Evolutionary conservation across 768 basidiomycete genomes (phyloP).

Genomic region (Auriscalpium vulgare): DNA sequence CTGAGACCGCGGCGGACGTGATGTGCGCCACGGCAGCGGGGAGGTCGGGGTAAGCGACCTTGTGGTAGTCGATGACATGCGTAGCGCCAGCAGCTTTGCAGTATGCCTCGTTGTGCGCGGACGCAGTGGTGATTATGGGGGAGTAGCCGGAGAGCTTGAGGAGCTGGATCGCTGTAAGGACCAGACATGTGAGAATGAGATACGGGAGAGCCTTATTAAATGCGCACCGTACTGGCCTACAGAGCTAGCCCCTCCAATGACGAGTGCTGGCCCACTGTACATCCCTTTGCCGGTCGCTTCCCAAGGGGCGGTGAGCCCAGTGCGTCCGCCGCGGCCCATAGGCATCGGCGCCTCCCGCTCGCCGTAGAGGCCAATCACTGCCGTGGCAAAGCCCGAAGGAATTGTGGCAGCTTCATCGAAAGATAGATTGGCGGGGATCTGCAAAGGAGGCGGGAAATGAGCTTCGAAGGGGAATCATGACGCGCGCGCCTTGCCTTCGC

Average conservation of each 20-base stretch:
- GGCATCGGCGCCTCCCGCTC: background rate
- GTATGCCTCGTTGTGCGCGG: slow-evolving; percentile 5
- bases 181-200: background rate
- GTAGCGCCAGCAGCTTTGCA: slow-evolving; percentile 11
- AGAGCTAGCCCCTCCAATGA: slow-evolving; percentile 41
- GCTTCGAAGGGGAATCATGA: background rate
- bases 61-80: slow-evolving; percentile 15
- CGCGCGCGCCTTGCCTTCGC: slow-evolving; percentile 9
- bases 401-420: slow-evolving; percentile 44
- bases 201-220: background rate
- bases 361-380: slow-evolving; percentile 42
- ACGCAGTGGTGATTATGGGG: slow-evolving; percentile 14
- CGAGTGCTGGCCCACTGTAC: slow-evolving; percentile 35
- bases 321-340: slow-evolving; percentile 25
- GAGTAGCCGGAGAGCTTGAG: slow-evolving; percentile 13
- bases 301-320: slow-evolving; percentile 33
- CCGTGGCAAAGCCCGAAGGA: slow-evolving; percentile 41
- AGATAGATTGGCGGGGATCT: slow-evolving; percentile 40
- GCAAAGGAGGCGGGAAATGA: background rate
- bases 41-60: background rate
- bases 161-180: slow-evolving; percentile 7
- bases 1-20: slow-evolving; percentile 2
- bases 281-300: slow-evolving; percentile 29
- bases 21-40: slow-evolving; percentile 9
- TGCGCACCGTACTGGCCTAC: slow-evolving; percentile 42